A percentile compares a stretch with the other conserved stretches of the same genome.
phyloP scores from a whole-genome alignment of 2,329 filamentous ascomycete genomes.

The Fusarium torulosum region DNA sequence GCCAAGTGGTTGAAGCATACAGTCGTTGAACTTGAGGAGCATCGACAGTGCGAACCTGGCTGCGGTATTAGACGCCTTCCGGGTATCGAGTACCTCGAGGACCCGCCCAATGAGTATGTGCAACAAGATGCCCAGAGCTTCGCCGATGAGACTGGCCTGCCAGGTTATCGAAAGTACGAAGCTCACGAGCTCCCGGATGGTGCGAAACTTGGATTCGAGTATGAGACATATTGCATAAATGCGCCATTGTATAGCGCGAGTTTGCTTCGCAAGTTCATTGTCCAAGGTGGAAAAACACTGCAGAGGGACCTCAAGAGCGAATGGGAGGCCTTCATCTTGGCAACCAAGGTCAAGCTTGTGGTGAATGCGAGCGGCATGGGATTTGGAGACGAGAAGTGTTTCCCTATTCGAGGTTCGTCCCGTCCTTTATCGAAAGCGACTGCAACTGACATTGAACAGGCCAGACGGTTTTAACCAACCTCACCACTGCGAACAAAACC shows the following conservation, averaged over 20 bases:
- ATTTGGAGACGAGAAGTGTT: conserved; percentile 51
- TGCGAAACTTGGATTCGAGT: conserved; percentile 62
- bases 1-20: conserved; percentile 51
- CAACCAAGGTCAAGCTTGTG: conserved; percentile 42
- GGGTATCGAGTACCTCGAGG: conserved; percentile 66
- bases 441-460: conserved; percentile 38
- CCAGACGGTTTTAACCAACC: conserved; percentile 55
- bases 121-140: conserved; percentile 49
- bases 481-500: conserved; percentile 51
- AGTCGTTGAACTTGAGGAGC: conserved; percentile 43
- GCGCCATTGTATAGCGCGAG: conserved; percentile 65
- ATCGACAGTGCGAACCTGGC: conserved; percentile 44
- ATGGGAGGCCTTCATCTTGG: conserved; percentile 50
- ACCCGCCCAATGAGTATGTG: conserved; percentile 56
- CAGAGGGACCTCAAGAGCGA: conserved; percentile 48
- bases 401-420: conserved; percentile 51
- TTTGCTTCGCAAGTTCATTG: conserved; percentile 50
- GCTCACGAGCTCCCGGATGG: conserved; percentile 56
- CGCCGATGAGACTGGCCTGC: conserved; percentile 47
- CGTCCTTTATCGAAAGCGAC: fast-evolving
- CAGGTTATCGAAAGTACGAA: conserved; percentile 48
- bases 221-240: conserved; percentile 67
- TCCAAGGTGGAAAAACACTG: conserved; percentile 50
- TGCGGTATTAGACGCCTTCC: conserved; percentile 63
- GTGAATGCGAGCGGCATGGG: conserved; percentile 54